Evolutionary conservation across 305 asterid genomes (phyloP).

Genomic region (Solanum hybrid): DNA sequence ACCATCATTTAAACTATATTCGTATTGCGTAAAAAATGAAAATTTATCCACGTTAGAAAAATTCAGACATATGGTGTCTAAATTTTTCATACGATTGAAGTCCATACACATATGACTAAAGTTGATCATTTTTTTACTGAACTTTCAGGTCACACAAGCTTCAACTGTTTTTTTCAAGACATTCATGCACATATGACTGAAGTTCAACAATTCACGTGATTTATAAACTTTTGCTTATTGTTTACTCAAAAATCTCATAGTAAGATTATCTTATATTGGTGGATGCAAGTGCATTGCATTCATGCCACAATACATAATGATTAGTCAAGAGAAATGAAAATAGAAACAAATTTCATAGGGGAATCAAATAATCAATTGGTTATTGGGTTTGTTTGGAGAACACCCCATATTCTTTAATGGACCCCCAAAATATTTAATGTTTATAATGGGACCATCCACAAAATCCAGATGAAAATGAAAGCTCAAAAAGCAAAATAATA

Average conservation of each 20-base stretch:
- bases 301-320: not conserved
- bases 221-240: not conserved
- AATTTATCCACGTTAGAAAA: not conserved
- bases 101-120: not conserved
- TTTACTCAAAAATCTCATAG: not conserved
- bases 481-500: not conserved
- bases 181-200: not conserved
- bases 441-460: not conserved
- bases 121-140: not conserved
- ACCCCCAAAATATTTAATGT: slow-evolving; percentile 5
- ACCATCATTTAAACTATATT: not conserved
- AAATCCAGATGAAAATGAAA: slow-evolving; percentile 24
- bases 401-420: slow-evolving; percentile 18
- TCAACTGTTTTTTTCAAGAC: too few species aligned
- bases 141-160: not conserved
- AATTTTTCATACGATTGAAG: not conserved
- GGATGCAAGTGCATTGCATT: not conserved
- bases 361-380: slow-evolving; percentile 8
- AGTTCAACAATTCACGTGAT: not conserved
- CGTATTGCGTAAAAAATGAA: not conserved
- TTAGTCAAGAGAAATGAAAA: not conserved
- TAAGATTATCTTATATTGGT: not conserved
- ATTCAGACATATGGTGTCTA: not conserved
- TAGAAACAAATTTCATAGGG: not conserved
- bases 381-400: slow-evolving; percentile 7